Percentiles rank a stretch among this genome's conserved stretches.
phyloP scores from a whole-genome alignment of 495 filamentous ascomycete genomes.

The Neurospora tetraspora region DNA sequence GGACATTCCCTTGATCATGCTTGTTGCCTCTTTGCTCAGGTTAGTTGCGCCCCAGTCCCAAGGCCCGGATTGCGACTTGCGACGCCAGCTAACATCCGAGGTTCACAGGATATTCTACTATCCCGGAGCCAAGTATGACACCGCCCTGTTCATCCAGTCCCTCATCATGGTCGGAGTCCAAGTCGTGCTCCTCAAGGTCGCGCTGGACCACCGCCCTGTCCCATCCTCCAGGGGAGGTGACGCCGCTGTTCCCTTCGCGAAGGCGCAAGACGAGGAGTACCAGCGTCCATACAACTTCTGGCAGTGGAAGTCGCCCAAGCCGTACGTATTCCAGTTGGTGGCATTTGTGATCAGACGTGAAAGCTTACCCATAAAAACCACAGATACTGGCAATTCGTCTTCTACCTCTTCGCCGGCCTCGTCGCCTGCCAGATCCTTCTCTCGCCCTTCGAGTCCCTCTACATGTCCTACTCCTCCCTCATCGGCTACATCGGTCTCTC shows the following conservation, averaged over 20 bases:
- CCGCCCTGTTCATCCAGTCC: conserved; percentile 72
- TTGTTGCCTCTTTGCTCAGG: conserved; percentile 86
- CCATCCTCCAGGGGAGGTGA: conserved; percentile 46
- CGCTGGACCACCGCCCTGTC: conserved; percentile 75
- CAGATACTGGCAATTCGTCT: conserved; percentile 84
- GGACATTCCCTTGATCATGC: conserved; percentile 96
- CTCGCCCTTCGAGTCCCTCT: conserved; percentile 46
- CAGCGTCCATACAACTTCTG: conserved; percentile 82
- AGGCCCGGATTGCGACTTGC: background rate
- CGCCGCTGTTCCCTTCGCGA: conserved; percentile 44
- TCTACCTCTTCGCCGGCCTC: conserved; percentile 56
- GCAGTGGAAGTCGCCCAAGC: conserved; percentile 78
- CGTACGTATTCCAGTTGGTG: conserved; percentile 47
- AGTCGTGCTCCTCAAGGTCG: conserved; percentile 74
- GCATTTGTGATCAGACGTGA: too few relatives aligned
- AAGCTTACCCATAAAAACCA: background rate
- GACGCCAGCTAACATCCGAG: conserved; percentile 7
- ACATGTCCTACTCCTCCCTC: conserved; percentile 54
- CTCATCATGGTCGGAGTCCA: conserved; percentile 82
- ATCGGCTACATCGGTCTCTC: conserved; percentile 79
- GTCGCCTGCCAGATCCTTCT: conserved; percentile 63
- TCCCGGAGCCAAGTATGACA: conserved; percentile 77
- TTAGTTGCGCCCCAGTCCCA: conserved; percentile 28
- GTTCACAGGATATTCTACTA: conserved; percentile 76
- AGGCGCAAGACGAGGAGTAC: conserved; percentile 39